phyloP scores from a whole-genome alignment of 1,139 yeast species.

The Casaregolazyma lundiana region DNA sequence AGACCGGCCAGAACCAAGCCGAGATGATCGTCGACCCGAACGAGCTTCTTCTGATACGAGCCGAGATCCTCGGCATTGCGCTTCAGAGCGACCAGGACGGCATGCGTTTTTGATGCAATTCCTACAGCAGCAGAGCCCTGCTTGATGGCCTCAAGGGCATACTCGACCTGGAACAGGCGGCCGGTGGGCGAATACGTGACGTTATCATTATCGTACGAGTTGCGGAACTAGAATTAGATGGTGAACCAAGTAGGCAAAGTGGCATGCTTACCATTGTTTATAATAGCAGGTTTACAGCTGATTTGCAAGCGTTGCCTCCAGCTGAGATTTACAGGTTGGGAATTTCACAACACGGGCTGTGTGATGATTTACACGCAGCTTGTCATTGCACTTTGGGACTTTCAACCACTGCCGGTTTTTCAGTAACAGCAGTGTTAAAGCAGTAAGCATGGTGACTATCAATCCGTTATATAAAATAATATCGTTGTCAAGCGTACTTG shows the following conservation, averaged over 20 bases:
- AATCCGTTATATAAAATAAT: slow-evolving; percentile 73
- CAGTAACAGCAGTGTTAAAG: no score
- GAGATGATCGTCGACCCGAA: slow-evolving; percentile 86
- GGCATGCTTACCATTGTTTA: slow-evolving; percentile 5
- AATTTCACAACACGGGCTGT: not conserved
- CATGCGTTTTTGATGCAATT: slow-evolving; percentile 75
- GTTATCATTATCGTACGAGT: slow-evolving; percentile 96
- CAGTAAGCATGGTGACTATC: slow-evolving; percentile 20
- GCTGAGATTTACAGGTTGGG: not conserved
- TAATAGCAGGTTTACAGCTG: no score
- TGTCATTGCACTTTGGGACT: no score
- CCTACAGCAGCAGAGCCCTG: slow-evolving; percentile 99
- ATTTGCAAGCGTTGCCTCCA: not conserved
- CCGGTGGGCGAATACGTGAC: slow-evolving; percentile 98
- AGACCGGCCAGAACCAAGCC: slow-evolving; percentile 96
- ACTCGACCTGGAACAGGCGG: slow-evolving; percentile 88
- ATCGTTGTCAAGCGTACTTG: slow-evolving; percentile 65
- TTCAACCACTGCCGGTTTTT: no score
- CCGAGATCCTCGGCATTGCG: slow-evolving; percentile 97
- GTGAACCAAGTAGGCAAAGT: not conserved
- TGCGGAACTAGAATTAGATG: slow-evolving; percentile 61
- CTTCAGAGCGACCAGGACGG: slow-evolving; percentile 88
- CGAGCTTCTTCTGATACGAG: slow-evolving; percentile 89
- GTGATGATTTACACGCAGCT: no score
- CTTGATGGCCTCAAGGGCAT: slow-evolving; percentile 94